These are phyloP conservation scores for Ballota nigra DNA, from an alignment of 257 asterid species.

Conservation along the genomic window DNA sequence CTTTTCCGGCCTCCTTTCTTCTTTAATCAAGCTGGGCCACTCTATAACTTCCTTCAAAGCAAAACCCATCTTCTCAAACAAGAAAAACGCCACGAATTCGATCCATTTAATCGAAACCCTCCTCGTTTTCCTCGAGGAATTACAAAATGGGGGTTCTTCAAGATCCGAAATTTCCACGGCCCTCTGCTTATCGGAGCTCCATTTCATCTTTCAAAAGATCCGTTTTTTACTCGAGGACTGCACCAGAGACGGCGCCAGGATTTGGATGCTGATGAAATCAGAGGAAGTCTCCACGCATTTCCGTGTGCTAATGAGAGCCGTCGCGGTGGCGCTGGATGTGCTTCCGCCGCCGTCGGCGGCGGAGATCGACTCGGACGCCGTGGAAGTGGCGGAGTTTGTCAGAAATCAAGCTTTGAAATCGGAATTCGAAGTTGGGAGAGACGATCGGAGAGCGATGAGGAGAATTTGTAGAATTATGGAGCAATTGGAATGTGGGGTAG, in stretches of 20 bases:
- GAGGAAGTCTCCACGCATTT: constrained; percentile 50
- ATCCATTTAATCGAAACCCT: constrained; percentile 52
- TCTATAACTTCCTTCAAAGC: constrained; percentile 51
- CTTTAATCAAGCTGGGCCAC: constrained; percentile 45
- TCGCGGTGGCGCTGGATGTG: constrained; percentile 65
- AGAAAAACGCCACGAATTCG: constrained; percentile 40
- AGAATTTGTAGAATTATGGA: constrained; percentile 33
- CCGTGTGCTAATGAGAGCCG: constrained; percentile 43
- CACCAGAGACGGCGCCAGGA: constrained; percentile 49
- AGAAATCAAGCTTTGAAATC: constrained; percentile 39
- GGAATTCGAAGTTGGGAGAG: constrained; percentile 44
- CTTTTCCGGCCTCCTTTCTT: constrained; percentile 38
- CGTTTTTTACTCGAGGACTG: constrained; percentile 69
- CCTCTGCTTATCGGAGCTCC: constrained; percentile 68
- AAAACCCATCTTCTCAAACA: constrained; percentile 45
- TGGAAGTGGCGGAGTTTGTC: constrained; percentile 56
- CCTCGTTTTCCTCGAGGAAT: constrained; percentile 57
- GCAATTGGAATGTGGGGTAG: constrained; percentile 36
- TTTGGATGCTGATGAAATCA: constrained; percentile 56
- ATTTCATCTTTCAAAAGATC: constrained; percentile 70
- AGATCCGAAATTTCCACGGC: constrained; percentile 17
- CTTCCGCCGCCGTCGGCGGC: constrained; percentile 33
- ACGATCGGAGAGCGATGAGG: constrained; percentile 33
- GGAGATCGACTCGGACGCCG: constrained; percentile 41
- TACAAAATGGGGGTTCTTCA: constrained; percentile 23